Evolutionary conservation across 2,329 filamentous ascomycete genomes (phyloP).

Genomic region (Sarocladium brachiariae): DNA sequence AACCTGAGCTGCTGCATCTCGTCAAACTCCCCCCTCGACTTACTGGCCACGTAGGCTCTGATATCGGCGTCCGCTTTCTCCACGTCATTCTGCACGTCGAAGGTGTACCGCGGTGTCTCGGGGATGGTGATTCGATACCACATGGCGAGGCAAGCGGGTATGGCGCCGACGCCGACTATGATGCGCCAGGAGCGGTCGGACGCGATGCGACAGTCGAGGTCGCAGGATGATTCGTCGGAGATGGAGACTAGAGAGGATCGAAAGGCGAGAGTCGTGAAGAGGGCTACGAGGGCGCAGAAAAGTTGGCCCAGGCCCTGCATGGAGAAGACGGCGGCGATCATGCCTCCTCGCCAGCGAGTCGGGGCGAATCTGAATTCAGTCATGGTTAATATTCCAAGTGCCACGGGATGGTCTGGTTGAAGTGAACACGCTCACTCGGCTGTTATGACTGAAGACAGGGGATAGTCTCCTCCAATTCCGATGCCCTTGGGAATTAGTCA

Average conservation of each 20-base stretch:
- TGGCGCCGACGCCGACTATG: constrained; percentile 70
- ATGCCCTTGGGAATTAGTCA: constrained; percentile 41
- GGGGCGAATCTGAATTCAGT: constrained; percentile 58
- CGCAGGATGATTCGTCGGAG: constrained; percentile 42
- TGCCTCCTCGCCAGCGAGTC: constrained; percentile 73
- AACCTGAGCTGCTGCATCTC: constrained; percentile 43
- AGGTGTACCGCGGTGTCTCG: constrained; percentile 77
- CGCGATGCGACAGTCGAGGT: constrained; percentile 56
- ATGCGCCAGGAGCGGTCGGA: constrained; percentile 79
- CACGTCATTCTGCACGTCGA: constrained; percentile 69
- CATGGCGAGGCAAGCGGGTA: constrained; percentile 72
- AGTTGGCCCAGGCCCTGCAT: constrained; percentile 84
- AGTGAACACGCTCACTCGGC: constrained; percentile 47
- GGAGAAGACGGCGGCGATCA: constrained; percentile 78
- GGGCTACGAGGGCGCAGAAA: constrained; percentile 59
- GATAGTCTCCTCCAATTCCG: constrained; percentile 78
- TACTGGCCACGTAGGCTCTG: constrained; percentile 48
- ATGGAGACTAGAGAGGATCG: constrained; percentile 41
- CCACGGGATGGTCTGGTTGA: neutral
- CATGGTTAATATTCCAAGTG: constrained; percentile 15
- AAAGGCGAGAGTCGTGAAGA: constrained; percentile 62
- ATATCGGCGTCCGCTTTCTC: constrained; percentile 70
- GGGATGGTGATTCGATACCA: constrained; percentile 83
- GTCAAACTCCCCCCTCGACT: constrained; percentile 41
- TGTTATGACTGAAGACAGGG: constrained; percentile 72